Conservation (phyloP, 148 eudicot species). For the Suaeda aralocaspica region DNA sequence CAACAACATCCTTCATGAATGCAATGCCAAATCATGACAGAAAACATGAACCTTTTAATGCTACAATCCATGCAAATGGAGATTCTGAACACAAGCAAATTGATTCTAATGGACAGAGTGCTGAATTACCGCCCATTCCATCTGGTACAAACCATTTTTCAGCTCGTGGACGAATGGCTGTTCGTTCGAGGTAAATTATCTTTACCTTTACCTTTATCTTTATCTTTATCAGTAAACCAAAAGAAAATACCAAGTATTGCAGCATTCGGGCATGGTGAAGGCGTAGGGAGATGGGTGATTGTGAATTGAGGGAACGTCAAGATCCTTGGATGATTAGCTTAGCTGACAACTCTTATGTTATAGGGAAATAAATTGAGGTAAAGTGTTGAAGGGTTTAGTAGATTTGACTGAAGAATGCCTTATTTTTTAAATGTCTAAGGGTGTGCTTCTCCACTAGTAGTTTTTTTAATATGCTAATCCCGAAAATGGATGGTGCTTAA, state of each 20-base stretch:
- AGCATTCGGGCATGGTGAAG: not conserved
- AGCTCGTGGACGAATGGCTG: constrained; percentile 72
- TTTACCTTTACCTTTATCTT: not conserved
- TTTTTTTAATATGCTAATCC: no score
- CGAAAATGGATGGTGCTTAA: no score
- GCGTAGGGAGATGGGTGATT: not conserved
- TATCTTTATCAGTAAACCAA: not conserved
- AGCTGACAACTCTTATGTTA: no score
- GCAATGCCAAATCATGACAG: constrained; percentile 47
- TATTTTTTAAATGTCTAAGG: no score
- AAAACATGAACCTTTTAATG: constrained; percentile 35
- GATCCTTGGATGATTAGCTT: no score
- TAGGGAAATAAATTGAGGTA: no score
- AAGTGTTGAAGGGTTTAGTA: no score
- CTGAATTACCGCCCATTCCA: constrained; percentile 77
- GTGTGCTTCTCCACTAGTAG: no score
- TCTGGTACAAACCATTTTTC: constrained; percentile 69
- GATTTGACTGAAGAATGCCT: no score
- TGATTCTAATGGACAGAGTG: constrained; percentile 33
- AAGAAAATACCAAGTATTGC: not conserved
- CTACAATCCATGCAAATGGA: constrained; percentile 35
- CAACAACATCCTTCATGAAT: constrained; percentile 48
- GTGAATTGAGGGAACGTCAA: not conserved
- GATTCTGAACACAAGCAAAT: constrained; percentile 42
- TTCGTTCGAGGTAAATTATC: constrained; percentile 62